phyloP scores from a whole-genome alignment of 495 filamentous ascomycete genomes.

The Neurospora sp. region DNA sequence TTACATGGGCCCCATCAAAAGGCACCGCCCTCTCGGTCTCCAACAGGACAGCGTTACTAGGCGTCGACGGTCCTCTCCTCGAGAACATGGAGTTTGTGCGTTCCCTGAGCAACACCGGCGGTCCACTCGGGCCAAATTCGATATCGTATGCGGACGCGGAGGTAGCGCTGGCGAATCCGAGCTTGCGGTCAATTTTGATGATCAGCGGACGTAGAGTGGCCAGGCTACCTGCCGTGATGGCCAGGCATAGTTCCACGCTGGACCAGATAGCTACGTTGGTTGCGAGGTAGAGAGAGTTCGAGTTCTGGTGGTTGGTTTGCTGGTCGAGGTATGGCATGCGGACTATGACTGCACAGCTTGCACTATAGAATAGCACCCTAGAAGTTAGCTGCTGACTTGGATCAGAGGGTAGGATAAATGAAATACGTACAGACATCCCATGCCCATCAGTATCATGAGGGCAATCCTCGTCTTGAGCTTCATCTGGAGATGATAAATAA shows the following conservation, averaged over 20 bases:
- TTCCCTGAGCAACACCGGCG: not conserved
- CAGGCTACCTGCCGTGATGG: slow-evolving; percentile 22
- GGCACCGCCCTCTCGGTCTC: not conserved
- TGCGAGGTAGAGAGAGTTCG: slow-evolving; percentile 19
- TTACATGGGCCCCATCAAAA: not conserved
- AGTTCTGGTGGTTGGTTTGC: not conserved
- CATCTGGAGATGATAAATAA: slow-evolving; percentile 22
- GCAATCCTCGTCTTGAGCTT: slow-evolving; percentile 9
- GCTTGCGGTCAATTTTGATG: not conserved
- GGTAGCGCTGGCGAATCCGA: not conserved
- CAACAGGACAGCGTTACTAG: not conserved
- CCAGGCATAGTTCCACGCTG: slow-evolving; percentile 20
- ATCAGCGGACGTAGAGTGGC: slow-evolving; percentile 23
- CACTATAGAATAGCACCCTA: slow-evolving; percentile 5
- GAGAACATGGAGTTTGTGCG: not conserved
- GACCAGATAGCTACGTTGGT: slow-evolving; percentile 25
- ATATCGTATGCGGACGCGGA: not conserved
- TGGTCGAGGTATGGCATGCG: slow-evolving; percentile 15
- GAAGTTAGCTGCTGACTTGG: not conserved
- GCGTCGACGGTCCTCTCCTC: not conserved
- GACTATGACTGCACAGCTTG: slow-evolving; percentile 19
- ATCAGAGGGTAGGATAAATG: not conserved
- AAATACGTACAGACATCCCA: slow-evolving; percentile 16
- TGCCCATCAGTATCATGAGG: slow-evolving; percentile 10
- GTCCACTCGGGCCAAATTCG: not conserved